These are phyloP conservation scores for Bryum argenteum DNA, from an alignment of 225 moss, liverwort and hornwort genomes.

Conservation along the genomic window DNA sequence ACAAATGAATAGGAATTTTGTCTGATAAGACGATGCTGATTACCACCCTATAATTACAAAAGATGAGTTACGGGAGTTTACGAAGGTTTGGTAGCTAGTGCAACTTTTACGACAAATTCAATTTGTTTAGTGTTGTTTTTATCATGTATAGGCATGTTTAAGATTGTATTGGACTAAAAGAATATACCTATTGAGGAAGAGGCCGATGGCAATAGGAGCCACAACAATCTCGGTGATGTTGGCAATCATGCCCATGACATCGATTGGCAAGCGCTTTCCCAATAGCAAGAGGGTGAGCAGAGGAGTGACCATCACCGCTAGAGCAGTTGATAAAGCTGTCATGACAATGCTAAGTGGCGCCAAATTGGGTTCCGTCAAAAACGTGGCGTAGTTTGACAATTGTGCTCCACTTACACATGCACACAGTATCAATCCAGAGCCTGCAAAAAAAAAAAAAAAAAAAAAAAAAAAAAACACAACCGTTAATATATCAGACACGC, in stretches of 20 bases:
- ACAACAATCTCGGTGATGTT: slow-evolving; percentile 85
- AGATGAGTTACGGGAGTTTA: too few species aligned
- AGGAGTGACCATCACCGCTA: slow-evolving; percentile 77
- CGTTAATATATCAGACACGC: too few species aligned
- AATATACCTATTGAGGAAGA: slow-evolving; percentile 68
- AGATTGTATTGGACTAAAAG: too few species aligned
- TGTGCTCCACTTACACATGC: slow-evolving; percentile 83
- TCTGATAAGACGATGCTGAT: too few species aligned
- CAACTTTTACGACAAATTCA: too few species aligned
- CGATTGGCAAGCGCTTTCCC: slow-evolving; percentile 71
- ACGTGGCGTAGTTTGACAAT: slow-evolving; percentile 85
- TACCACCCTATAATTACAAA: too few species aligned
- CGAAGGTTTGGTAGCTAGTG: too few species aligned
- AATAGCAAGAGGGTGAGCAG: slow-evolving; percentile 66
- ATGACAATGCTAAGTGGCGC: slow-evolving; percentile 87
- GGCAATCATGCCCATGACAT: slow-evolving; percentile 73
- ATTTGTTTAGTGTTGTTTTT: too few species aligned
- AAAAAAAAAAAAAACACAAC: background rate
- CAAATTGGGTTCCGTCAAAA: slow-evolving; percentile 64
- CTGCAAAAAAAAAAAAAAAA: slow-evolving; percentile 39
- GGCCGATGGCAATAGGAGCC: slow-evolving; percentile 69
- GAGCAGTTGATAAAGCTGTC: slow-evolving; percentile 78
- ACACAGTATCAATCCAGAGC: slow-evolving; percentile 71
- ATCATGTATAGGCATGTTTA: too few species aligned
- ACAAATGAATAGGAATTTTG: too few species aligned